Conservation (phyloP, 495 filamentous ascomycete genomes). For the Penicillium bialowiezense region DNA sequence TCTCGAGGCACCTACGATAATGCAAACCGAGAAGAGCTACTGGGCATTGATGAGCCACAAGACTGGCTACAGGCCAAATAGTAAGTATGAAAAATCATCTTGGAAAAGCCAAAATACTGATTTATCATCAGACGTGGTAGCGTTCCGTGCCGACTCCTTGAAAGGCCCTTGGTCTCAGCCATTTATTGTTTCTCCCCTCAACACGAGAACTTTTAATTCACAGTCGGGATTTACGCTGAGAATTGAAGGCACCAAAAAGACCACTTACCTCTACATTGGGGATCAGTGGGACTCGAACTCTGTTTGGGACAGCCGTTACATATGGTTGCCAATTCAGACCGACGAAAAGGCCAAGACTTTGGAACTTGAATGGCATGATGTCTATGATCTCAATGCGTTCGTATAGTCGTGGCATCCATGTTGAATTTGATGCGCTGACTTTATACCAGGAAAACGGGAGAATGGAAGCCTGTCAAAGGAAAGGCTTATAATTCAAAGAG, state of each 20-base stretch:
- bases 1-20: constrained; percentile 25
- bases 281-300: constrained; percentile 53
- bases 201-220: constrained; percentile 51
- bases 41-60: constrained; percentile 30
- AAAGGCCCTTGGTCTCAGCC: constrained; percentile 52
- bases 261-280: constrained; percentile 50
- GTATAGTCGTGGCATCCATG: not conserved
- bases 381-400: constrained; percentile 27
- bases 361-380: constrained; percentile 22
- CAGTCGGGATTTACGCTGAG: constrained; percentile 49
- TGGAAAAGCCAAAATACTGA: too few relatives aligned
- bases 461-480: constrained; percentile 40
- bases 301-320: constrained; percentile 49
- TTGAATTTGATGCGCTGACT: not conserved
- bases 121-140: constrained; percentile 25
- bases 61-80: constrained; percentile 27
- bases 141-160: constrained; percentile 31
- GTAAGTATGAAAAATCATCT: constrained; percentile 11
- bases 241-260: constrained; percentile 44
- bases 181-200: constrained; percentile 43
- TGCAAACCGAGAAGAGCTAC: constrained; percentile 26
- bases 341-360: constrained; percentile 22
- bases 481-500: constrained; percentile 37
- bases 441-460: constrained; percentile 38
- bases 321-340: constrained; percentile 50